Percentiles rank a stretch among this genome's conserved stretches.
phyloP scores from a whole-genome alignment of 2,329 filamentous ascomycete species.

The Coniochaeta hoffmannii region DNA sequence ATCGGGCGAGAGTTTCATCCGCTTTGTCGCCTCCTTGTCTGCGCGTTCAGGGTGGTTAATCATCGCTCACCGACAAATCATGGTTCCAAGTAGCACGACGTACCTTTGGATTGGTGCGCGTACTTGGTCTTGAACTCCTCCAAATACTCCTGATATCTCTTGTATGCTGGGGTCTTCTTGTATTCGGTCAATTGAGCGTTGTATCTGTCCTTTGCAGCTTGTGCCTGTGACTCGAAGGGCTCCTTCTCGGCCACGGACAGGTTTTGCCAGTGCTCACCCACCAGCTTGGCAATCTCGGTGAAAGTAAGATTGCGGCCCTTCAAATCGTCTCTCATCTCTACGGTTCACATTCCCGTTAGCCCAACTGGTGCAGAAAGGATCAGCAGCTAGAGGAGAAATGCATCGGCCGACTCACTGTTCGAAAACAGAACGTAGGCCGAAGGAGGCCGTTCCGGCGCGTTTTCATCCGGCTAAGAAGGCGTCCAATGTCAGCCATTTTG shows the following conservation, averaged over 20 bases:
- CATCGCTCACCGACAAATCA: not conserved
- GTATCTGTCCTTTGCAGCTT: conserved; percentile 68
- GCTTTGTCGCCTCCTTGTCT: conserved; percentile 43
- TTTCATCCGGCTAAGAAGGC: conserved; percentile 56
- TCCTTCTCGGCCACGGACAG: conserved; percentile 61
- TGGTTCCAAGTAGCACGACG: conserved; percentile 9
- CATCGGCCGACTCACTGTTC: conserved; percentile 54
- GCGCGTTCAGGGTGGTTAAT: conserved; percentile 2
- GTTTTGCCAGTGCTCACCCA: conserved; percentile 76
- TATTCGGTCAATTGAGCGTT: conserved; percentile 66
- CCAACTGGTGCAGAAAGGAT: not conserved
- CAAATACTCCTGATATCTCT: conserved; percentile 63
- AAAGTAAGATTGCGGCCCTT: conserved; percentile 72
- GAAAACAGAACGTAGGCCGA: conserved; percentile 84
- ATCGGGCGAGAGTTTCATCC: conserved; percentile 35
- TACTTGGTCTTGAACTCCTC: conserved; percentile 74
- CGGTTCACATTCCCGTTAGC: conserved; percentile 6
- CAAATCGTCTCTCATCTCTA: conserved; percentile 69
- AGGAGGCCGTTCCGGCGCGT: conserved; percentile 71
- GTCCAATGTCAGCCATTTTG: not conserved
- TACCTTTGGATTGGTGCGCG: conserved; percentile 48
- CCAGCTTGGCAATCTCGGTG: conserved; percentile 75
- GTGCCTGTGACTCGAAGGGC: conserved; percentile 64
- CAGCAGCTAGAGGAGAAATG: not conserved
- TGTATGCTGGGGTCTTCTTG: conserved; percentile 67